These are phyloP conservation scores for Trichoderma afroharzianum DNA, from an alignment of 2,329 filamentous ascomycete genomes.

Conservation along the genomic window DNA sequence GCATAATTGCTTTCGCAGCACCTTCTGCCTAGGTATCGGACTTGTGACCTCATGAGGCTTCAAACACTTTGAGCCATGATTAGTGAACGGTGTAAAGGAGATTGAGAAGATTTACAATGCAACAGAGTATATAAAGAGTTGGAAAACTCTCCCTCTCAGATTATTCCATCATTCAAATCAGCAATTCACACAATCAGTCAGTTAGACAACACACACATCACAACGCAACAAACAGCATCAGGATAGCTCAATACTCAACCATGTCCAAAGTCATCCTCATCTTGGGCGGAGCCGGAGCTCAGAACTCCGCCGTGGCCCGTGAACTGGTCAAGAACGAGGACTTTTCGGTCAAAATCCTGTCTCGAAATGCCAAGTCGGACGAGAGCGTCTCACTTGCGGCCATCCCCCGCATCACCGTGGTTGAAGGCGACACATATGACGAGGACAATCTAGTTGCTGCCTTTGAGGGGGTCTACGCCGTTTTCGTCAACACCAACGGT, in stretches of 20 bases:
- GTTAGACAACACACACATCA: neutral
- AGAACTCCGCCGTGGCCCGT: neutral
- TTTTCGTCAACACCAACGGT: conserved; percentile 21
- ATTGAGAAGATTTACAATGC: neutral
- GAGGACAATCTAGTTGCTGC: conserved; percentile 9
- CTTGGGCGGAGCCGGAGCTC: conserved; percentile 5
- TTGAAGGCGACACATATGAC: conserved; percentile 17
- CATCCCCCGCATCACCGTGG: conserved; percentile 7
- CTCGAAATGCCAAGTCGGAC: neutral
- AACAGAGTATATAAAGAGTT: neutral
- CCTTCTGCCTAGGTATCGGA: neutral
- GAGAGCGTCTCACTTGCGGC: neutral
- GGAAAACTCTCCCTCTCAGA: neutral
- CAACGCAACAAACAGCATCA: neutral
- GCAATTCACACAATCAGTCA: neutral
- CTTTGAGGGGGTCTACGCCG: conserved; percentile 13
- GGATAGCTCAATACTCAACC: neutral
- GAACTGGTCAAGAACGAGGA: neutral
- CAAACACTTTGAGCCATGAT: neutral
- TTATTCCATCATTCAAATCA: neutral
- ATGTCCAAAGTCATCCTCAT: conserved; percentile 11
- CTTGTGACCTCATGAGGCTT: neutral
- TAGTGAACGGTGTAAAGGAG: neutral
- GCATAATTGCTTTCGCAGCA: neutral
- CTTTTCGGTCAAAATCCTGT: neutral